Base-by-base conservation (phyloP, 2,329 filamentous ascomycete genomes). In the Colletotrichum neosansevieriae region DNA sequence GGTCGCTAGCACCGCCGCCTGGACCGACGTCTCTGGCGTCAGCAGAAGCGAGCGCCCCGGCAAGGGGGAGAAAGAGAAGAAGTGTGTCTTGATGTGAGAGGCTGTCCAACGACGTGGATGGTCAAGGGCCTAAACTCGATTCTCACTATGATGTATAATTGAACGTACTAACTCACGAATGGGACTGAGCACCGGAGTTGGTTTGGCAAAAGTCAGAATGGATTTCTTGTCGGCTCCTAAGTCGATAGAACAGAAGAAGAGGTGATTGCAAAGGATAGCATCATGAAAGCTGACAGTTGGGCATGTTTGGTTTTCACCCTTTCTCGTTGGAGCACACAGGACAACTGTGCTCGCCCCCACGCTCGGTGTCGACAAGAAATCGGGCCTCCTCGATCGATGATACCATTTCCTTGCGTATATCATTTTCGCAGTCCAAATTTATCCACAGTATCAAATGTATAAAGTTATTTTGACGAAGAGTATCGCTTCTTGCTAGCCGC, bases 31-130 rank as follows among this genome's bases (percentile, higher is more conserved):
- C 12, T 79, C 82, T 0, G 77, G 75, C 24, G 72, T 65, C 56
- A 75, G 70, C 50, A 21, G 61, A 40, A 58, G 58, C 32, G 60
- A 73, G 17, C 71, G 70, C 9, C 71, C 77, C 29, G 64, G 71
- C 36, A 76, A 76, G 47, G 78, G 75, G 70, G 79, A 82, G 13
- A 84, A 79, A 74, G 80, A 83, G 15, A 84, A 79, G 74, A 88
- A 84, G 73, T 88, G 86, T 72, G 70, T 78, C 21, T 76, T 88
- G 56, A 89, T 88, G 86, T 88, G 75, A 81, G 47, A 29, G 29
- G 29, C 9, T 29, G 29, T 7, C 29, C 6, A 29, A 29, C 29
- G 29, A 29, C 9, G 29, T 29, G 29, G 29, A 29, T 29, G 29
- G 29, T 7, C 29, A 29, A 29, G 6, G 29, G 6, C 7, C 29